Conservation (phyloP, 257 asterid genomes). For the Asclepias syriaca region DNA sequence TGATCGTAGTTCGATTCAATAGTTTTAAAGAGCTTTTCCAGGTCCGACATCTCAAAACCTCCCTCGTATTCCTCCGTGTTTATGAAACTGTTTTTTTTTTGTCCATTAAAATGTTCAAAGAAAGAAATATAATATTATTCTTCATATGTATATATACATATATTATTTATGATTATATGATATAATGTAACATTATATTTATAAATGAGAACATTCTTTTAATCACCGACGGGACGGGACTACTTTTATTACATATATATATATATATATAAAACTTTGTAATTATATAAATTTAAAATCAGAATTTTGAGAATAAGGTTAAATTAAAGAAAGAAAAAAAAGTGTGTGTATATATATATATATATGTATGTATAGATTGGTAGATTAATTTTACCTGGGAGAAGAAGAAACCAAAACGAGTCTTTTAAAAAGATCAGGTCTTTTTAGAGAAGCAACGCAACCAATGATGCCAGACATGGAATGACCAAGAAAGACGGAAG, state of each 20-base stretch:
- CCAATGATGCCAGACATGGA: conserved; percentile 94
- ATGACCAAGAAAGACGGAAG: conserved; percentile 69
- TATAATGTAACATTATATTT: too few relatives aligned
- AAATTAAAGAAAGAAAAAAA: too few relatives aligned
- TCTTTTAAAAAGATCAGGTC: conserved; percentile 60
- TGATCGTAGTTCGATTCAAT: conserved; percentile 51
- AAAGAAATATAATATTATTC: background rate
- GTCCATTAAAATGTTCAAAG: too few relatives aligned
- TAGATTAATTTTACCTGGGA: conserved; percentile 47
- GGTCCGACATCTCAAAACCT: conserved; percentile 44
- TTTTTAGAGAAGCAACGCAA: conserved; percentile 68
- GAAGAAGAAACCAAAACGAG: conserved; percentile 64
- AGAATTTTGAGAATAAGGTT: too few relatives aligned
- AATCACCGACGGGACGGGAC: too few relatives aligned
- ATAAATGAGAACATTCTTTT: too few relatives aligned
- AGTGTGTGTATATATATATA: too few relatives aligned
- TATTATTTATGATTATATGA: too few relatives aligned
- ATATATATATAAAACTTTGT: too few relatives aligned
- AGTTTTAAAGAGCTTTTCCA: conserved; percentile 47
- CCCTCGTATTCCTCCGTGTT: conserved; percentile 72
- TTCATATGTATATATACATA: too few relatives aligned
- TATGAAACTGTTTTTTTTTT: conserved; percentile 26
- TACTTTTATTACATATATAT: too few relatives aligned
- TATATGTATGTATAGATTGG: background rate
- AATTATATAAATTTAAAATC: too few relatives aligned